Base-by-base conservation (phyloP, 805 yeast genomes). In the Kodamaea sagamina region DNA sequence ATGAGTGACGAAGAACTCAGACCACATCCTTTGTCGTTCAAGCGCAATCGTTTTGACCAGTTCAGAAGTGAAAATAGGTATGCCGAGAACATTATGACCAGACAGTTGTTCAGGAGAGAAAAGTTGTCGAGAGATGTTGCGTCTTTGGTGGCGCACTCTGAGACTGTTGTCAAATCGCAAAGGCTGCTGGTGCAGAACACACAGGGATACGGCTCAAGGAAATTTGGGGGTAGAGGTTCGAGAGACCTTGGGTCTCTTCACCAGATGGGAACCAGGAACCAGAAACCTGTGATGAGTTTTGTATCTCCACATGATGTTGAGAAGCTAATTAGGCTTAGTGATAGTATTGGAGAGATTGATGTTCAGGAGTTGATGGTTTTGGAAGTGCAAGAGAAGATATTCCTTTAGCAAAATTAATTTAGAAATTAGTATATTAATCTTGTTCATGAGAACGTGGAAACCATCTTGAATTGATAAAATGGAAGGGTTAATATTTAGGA, bases 331-430 rank as follows among this genome's bases (percentile, higher is more conserved):
- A 43, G 40, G 42, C 31, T 46, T 25, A 42, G 44, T 15, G 35
- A 28, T 16, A 29, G 39, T 5, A 44, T 56, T 11, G 63, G 60
- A 6, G 45, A 47, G 41, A 35, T 42, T 10, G 59, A 51, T 12
- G 24, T 58, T 4, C 52, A 55, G 36, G 59, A 55, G 12, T 51
- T 58, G 44, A 47, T 57, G 39, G 43, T 55, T n/a, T 29, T 47
- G 22, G 55, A 59, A 11, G 39, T 48, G 4, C 62, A 60, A 43
- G 44, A 46, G 35, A 47, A 47, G 39, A 47, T 60, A 32, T 60
- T 60, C 42, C 31, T 49, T 9, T 29, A 39, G 39, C 15, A 10
- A 25, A 35, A 11, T n/a, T n/a, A n/a, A n/a, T n/a, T n/a, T n/a
- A n/a, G n/a, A n/a, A n/a, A n/a, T n/a, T n/a, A n/a, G n/a, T n/a